These are phyloP conservation scores for Rhodotorula sp. DNA, from an alignment of 1,284 basidiomycete species.

Conservation along the genomic window DNA sequence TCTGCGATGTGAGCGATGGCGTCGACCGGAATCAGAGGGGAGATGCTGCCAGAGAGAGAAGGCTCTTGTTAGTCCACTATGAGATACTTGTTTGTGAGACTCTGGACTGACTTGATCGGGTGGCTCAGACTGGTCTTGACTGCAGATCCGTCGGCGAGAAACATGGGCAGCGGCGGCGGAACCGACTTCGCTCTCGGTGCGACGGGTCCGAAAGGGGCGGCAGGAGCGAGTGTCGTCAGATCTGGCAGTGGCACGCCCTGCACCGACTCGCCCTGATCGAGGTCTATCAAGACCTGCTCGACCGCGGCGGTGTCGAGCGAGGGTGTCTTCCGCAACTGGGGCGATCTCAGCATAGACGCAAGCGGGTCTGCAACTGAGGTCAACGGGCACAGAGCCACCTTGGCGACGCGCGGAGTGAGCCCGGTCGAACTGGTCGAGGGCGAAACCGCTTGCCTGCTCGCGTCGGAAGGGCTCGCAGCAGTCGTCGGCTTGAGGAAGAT, in stretches of 20 bases:
- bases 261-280: slow-evolving; percentile 17
- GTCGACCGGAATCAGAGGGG: slow-evolving; percentile 42
- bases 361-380: not conserved
- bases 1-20: slow-evolving; percentile 18
- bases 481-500: not conserved
- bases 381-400: slow-evolving; percentile 8
- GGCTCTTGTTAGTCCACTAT: not conserved
- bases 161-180: slow-evolving; percentile 25
- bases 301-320: not conserved
- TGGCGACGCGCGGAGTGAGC: slow-evolving; percentile 12
- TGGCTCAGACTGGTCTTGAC: slow-evolving; percentile 43
- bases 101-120: slow-evolving; percentile 40
- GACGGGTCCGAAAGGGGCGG: not conserved
- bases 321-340: too few species aligned
- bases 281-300: slow-evolving; percentile 9
- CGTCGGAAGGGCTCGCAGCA: not conserved
- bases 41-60: slow-evolving; percentile 26
- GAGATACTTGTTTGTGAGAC: too few species aligned
- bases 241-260: not conserved
- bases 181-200: not conserved
- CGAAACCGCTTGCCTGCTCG: not conserved
- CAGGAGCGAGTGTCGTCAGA: too few species aligned
- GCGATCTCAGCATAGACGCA: too few species aligned
- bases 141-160: slow-evolving; percentile 30
- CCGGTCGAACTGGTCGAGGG: not conserved